Percentiles rank a stretch among this genome's conserved stretches.
phyloP scores from a whole-genome alignment of 768 basidiomycete genomes.

The Dictyophora rubrovolvata region DNA sequence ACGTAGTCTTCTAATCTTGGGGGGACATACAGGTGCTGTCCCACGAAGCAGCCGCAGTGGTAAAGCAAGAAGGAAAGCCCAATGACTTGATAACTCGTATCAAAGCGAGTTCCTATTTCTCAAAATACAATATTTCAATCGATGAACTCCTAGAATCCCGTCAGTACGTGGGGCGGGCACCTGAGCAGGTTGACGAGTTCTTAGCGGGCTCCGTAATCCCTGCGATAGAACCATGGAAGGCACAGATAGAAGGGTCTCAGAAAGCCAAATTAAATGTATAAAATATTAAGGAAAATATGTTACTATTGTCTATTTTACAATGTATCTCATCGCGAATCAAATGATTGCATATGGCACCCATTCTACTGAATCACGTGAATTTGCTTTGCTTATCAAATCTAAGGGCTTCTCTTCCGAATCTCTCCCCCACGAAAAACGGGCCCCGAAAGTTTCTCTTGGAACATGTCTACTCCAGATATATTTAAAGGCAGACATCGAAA shows the following conservation, averaged over 20 bases:
- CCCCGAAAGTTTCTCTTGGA: no score
- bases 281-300: not conserved
- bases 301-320: not conserved
- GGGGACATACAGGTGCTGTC: conserved; percentile 57
- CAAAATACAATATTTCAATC: conserved; percentile 72
- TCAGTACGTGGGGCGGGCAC: conserved; percentile 89
- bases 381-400: no score
- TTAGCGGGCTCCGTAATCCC: conserved; percentile 79
- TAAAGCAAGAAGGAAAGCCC: conserved; percentile 88
- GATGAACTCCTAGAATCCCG: conserved; percentile 72
- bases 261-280: conserved; percentile 62
- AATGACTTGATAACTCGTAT: conserved; percentile 94
- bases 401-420: no score
- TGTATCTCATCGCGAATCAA: not conserved
- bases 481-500: not conserved
- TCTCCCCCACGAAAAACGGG: no score
- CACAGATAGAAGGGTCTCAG: conserved; percentile 37
- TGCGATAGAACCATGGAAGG: conserved; percentile 53
- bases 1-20: not conserved
- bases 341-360: not conserved
- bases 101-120: conserved; percentile 74
- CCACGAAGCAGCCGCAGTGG: conserved; percentile 88
- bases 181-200: conserved; percentile 89
- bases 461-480: no score
- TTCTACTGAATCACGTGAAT: not conserved